A percentile compares a stretch with the other conserved stretches of the same genome.
Evolutionary conservation across 139 green algal genomes (phyloP).

Genomic region (Chlorella sp.): DNA sequence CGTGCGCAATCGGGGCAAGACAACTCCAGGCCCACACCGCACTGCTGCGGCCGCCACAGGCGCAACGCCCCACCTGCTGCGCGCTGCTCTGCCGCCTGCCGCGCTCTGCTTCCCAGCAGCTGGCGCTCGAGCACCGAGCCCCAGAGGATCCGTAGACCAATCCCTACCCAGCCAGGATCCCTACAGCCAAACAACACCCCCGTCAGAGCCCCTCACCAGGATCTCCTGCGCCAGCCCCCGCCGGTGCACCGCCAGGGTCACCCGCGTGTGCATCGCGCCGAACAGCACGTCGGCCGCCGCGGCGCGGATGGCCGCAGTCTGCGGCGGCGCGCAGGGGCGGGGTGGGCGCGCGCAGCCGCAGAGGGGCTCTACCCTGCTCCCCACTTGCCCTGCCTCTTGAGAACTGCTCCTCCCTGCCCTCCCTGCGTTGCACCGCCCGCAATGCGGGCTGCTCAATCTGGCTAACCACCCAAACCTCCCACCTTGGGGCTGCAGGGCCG

Average conservation of each 20-base stretch:
- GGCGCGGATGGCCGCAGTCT: constrained; percentile 73
- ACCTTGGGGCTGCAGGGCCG: constrained; percentile 64
- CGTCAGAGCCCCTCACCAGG: constrained; percentile 26
- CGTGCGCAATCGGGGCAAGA: background rate
- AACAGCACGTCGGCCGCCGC: constrained; percentile 85
- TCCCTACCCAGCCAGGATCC: no score
- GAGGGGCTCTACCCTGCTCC: no score
- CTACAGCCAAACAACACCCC: no score
- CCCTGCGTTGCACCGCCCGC: no score
- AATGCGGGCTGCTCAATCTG: no score
- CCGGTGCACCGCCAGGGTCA: constrained; percentile 47
- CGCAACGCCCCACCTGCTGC: background rate
- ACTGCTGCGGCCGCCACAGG: background rate
- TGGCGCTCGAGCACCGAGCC: background rate
- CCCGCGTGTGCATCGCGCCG: constrained; percentile 43
- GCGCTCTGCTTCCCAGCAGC: background rate
- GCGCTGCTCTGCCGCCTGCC: background rate
- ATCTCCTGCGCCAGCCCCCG: constrained; percentile 35
- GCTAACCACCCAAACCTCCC: no score
- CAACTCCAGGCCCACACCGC: background rate
- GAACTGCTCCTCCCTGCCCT: no score
- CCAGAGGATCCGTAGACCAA: no score
- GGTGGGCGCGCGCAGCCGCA: no score
- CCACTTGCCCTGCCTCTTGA: no score
- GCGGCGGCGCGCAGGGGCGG: constrained; percentile 56